A percentile compares a stretch with the other conserved stretches of the same genome.
Conservation (phyloP, 768 basidiomycete species). For the Kwoniella heveanensis region DNA sequence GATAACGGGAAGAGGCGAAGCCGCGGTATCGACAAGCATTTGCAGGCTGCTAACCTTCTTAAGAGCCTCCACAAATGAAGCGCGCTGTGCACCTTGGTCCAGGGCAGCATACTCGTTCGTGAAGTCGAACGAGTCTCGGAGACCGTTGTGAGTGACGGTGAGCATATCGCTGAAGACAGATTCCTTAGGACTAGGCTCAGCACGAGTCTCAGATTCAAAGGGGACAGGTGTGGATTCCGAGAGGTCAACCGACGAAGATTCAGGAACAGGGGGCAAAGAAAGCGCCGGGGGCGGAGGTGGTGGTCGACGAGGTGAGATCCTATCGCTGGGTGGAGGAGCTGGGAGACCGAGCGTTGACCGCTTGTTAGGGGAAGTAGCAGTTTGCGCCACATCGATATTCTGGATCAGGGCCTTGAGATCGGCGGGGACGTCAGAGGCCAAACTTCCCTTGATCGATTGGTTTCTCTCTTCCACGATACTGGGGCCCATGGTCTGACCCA, state of each 20-base stretch:
- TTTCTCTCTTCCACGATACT: constrained; percentile 2
- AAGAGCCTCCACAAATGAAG: constrained; percentile 47
- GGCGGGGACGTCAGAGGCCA: constrained; percentile 26
- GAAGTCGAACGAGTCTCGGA: constrained; percentile 51
- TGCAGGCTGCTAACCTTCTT: constrained; percentile 5
- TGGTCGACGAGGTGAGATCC: constrained; percentile 28
- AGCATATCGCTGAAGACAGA: constrained; percentile 22
- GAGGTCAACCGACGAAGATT: background rate
- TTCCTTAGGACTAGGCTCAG: constrained; percentile 4
- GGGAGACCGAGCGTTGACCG: constrained; percentile 31
- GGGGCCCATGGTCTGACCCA: constrained; percentile 19
- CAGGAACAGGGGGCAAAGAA: constrained; percentile 21
- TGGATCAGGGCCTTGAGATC: constrained; percentile 23
- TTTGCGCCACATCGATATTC: constrained; percentile 4
- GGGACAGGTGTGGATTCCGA: background rate
- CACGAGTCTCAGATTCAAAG: constrained; percentile 7
- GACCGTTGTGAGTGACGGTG: constrained; percentile 21
- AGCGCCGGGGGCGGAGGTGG: constrained; percentile 34
- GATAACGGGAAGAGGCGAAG: constrained; percentile 20
- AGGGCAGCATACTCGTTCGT: constrained; percentile 48
- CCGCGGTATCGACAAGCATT: background rate
- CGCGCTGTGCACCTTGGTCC: constrained; percentile 37
- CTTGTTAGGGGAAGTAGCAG: constrained; percentile 13
- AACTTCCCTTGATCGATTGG: background rate
- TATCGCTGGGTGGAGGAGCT: constrained; percentile 19